These are phyloP conservation scores for Elongisporangium anandrum DNA, from an alignment of 352 stramenopile species.

Conservation along the genomic window DNA sequence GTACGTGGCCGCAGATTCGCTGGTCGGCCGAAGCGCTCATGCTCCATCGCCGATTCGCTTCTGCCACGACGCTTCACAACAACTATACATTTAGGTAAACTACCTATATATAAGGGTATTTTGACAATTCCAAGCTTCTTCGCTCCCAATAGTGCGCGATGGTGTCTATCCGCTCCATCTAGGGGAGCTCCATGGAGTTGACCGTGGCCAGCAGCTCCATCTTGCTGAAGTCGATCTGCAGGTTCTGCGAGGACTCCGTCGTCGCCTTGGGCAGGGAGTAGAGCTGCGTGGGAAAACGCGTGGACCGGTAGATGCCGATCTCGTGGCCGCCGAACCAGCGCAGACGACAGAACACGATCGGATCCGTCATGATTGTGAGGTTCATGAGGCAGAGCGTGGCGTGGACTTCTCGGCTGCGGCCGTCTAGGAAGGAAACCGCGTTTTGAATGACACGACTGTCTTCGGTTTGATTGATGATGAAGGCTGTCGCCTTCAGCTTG, in stretches of 20 bases:
- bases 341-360: not conserved
- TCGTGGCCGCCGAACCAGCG: not conserved
- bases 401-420: not conserved
- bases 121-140: not conserved
- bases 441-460: not conserved
- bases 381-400: not conserved
- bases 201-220: not conserved
- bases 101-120: not conserved
- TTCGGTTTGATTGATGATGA: not conserved
- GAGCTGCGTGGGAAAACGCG: not conserved
- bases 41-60: conserved; percentile 12
- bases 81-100: not conserved
- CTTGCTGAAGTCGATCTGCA: not conserved
- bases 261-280: not conserved
- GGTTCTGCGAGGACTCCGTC: not conserved
- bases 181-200: not conserved
- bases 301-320: not conserved
- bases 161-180: no score
- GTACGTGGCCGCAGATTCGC: conserved; percentile 50
- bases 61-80: not conserved
- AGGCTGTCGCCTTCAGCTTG: not conserved
- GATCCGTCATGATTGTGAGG: not conserved
- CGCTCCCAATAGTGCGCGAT: no score
- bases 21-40: conserved; percentile 43
- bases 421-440: not conserved